A percentile compares a stretch with the other conserved stretches of the same genome.
Evolutionary conservation across 441 rosid genomes (phyloP).

Genomic region (Erodium moschatum): DNA sequence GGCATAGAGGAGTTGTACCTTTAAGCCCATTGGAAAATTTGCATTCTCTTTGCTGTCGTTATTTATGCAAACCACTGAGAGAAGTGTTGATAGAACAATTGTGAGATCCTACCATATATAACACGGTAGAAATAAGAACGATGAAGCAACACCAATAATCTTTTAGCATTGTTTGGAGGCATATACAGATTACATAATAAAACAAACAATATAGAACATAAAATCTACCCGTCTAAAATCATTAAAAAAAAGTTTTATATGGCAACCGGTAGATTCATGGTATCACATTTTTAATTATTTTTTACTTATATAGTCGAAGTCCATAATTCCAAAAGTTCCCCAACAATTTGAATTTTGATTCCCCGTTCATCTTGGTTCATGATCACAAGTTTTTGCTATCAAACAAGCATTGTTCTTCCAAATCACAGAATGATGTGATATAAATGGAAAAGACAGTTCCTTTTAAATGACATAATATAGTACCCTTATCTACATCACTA

Average conservation of each 20-base stretch:
- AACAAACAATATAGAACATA: slow-evolving; percentile 1
- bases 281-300: not conserved
- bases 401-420: slow-evolving; percentile 1
- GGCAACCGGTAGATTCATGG: not conserved
- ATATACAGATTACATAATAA: slow-evolving; percentile 5
- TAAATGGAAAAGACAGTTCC: slow-evolving; percentile 1
- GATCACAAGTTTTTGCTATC: not conserved
- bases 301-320: not conserved
- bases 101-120: slow-evolving; percentile 57
- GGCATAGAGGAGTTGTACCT: slow-evolving; percentile 34
- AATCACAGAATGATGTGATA: not conserved
- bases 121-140: slow-evolving; percentile 1
- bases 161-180: not conserved
- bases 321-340: slow-evolving; percentile 1
- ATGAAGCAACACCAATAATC: slow-evolving; percentile 7
- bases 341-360: not conserved
- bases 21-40: slow-evolving; percentile 64
- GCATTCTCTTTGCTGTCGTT: slow-evolving; percentile 56
- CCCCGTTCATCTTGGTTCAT: not conserved
- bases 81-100: slow-evolving; percentile 76
- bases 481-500: not conserved
- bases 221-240: not conserved
- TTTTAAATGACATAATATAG: not conserved
- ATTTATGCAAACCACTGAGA: slow-evolving; percentile 60
- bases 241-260: not conserved